phyloP scores from a whole-genome alignment of 805 yeast species.

The Pichia deserticola region DNA sequence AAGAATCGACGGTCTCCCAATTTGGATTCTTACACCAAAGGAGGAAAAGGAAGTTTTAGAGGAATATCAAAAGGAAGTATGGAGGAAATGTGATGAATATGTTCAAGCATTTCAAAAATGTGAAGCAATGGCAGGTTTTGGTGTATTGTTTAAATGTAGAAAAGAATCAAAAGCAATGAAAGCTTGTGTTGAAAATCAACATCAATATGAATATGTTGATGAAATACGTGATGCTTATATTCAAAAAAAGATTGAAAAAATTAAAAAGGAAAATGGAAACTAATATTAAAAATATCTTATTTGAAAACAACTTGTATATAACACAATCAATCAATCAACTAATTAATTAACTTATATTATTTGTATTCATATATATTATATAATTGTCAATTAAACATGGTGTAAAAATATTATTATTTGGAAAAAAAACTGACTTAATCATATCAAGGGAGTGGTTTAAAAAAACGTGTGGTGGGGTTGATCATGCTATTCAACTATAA shows the following conservation, averaged over 20 bases:
- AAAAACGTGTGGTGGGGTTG: too few relatives aligned
- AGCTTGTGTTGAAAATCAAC: conserved; percentile 55
- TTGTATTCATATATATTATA: too few relatives aligned
- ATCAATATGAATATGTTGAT: conserved; percentile 59
- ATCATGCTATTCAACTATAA: too few relatives aligned
- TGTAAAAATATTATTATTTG: too few relatives aligned
- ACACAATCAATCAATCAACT: too few relatives aligned
- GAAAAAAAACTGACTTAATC: too few relatives aligned
- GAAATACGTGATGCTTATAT: conserved; percentile 60
- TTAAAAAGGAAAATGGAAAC: background rate
- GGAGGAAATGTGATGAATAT: conserved; percentile 55
- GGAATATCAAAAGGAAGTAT: conserved; percentile 61
- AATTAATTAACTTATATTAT: too few relatives aligned
- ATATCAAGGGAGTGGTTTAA: too few relatives aligned
- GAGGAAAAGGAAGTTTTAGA: conserved; percentile 70
- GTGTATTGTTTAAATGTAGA: conserved; percentile 60
- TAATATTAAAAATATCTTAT: too few relatives aligned
- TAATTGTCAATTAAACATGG: too few relatives aligned
- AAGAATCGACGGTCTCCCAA: conserved; percentile 41
- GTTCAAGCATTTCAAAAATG: conserved; percentile 68
- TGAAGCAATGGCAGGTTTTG: conserved; percentile 53
- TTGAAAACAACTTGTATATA: too few relatives aligned
- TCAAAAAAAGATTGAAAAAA: conserved; percentile 37
- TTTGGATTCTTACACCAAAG: conserved; percentile 69
- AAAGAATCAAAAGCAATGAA: conserved; percentile 50